Evolutionary conservation across 2,329 filamentous ascomycete genomes (phyloP), one percentile per base, ranked within the genome.

Genomic region (Niveomyces coronatus): DNA sequence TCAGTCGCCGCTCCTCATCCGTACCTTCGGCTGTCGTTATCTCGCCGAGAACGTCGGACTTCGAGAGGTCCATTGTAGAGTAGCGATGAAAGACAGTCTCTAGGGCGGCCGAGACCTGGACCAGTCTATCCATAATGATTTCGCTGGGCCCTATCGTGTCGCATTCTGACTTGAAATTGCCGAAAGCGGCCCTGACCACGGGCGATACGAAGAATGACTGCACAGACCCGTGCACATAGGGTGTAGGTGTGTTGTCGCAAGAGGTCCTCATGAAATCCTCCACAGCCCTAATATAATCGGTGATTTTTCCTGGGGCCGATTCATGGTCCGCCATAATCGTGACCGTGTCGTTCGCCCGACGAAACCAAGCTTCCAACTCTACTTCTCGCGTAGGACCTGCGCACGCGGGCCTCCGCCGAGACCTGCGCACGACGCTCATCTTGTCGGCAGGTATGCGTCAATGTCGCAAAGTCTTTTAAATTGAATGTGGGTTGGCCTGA

Each of bases 151-250:
- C 31, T n/a, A 14, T n/a, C n/a, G 11, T 19, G 10, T 19, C 20
- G 26, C 27, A 35, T 24, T 35, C 24, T 30, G 26, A 18, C 11
- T 26, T 31, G 23, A 35, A 40, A 3, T 24, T 14, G 15, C 26
- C 27, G 26, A 35, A 40, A n/a, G 37, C 31, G 9, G 37, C 24
- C 10, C 16, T 27, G 9, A 40, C 37, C 14, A 40, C 26, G 5
- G 37, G 37, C 26, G 37, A 40, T 9, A 24, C 19, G 10, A 40
- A 35, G 16, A 40, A 40, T 5, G n/a, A 19, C 13, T 30, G 15
- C 9, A 31, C 26, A 14, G 24, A 14, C 13, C 16, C 18, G 9
- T 11, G 14, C 11, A 26, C n/a, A 8, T 29, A 24, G 10, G 14
- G 5, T 24, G 14, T 17, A 19, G 31, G 6, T 9, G 24, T 16